Evolutionary conservation across 768 basidiomycete species (phyloP).

Genomic region (Mycena amicta): DNA sequence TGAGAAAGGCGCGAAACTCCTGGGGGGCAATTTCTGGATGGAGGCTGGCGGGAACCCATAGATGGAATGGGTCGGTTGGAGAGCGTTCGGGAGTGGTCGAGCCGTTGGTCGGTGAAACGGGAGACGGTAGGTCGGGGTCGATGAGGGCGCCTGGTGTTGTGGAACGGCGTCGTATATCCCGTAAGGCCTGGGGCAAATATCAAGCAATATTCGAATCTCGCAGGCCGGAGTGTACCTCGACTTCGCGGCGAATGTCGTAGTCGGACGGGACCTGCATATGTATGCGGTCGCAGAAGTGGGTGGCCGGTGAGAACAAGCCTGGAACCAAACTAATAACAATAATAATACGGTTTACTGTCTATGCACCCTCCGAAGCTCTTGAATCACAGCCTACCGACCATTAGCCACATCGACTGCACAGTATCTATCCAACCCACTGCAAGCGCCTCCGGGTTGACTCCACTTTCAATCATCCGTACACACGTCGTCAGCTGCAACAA

Average conservation of each 20-base stretch:
- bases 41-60: constrained; percentile 96
- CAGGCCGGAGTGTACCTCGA: constrained; percentile 34
- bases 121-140: constrained; percentile 84
- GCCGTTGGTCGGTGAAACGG: constrained; percentile 44
- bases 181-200: constrained; percentile 52
- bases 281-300: no score
- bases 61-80: constrained; percentile 70
- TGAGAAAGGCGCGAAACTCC: constrained; percentile 93
- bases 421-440: constrained; percentile 61
- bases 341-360: constrained; percentile 8
- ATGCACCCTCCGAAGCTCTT: constrained; percentile 78
- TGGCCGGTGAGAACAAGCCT: neutral
- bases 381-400: constrained; percentile 70
- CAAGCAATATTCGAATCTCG: no score
- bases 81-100: constrained; percentile 26
- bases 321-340: neutral
- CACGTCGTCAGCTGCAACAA: constrained; percentile 70
- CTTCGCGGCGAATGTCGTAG: constrained; percentile 85
- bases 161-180: constrained; percentile 84
- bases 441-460: constrained; percentile 89
- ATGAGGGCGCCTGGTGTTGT: constrained; percentile 80
- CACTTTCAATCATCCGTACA: constrained; percentile 89
- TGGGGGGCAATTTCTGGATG: constrained; percentile 98
- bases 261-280: constrained; percentile 76
- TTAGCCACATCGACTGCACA: constrained; percentile 4